A percentile compares a stretch with the other conserved stretches of the same genome.
Conservation (phyloP, 2,329 filamentous ascomycete species). For the Pleochaeta shiraiana region DNA sequence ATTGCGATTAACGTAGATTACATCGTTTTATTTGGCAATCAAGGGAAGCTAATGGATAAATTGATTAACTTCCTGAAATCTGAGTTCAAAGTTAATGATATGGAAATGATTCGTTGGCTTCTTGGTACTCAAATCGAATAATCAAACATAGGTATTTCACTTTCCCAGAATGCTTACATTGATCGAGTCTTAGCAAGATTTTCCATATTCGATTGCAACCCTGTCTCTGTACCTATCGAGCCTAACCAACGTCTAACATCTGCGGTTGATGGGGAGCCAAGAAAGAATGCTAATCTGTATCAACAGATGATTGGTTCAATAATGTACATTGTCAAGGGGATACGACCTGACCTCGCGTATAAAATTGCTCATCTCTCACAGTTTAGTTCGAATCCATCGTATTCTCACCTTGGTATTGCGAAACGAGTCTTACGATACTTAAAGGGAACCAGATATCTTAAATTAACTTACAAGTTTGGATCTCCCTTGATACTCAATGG, state of each 20-base stretch:
- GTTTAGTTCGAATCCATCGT: background rate
- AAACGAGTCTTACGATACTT: background rate
- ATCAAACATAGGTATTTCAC: background rate
- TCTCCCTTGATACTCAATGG: background rate
- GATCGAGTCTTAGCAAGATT: background rate
- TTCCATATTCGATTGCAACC: background rate
- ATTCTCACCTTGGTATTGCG: background rate
- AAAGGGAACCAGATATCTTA: background rate
- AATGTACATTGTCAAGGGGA: background rate
- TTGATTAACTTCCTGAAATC: background rate
- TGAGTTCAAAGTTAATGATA: background rate
- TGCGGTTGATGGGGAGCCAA: background rate
- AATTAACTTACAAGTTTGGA: background rate
- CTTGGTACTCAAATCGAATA: background rate
- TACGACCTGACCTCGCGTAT: background rate
- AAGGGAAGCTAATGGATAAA: background rate
- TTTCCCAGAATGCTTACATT: background rate
- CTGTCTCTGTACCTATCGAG: background rate
- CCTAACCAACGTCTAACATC: background rate
- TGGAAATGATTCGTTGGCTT: background rate
- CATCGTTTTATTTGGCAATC: background rate
- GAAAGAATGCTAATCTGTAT: background rate
- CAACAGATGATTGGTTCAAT: background rate
- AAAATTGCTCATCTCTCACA: background rate
- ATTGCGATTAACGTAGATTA: background rate